Percentiles rank a stretch among this genome's conserved stretches.
Evolutionary conservation across 2,329 filamentous ascomycete species (phyloP).

Genomic region (Lachnellula cervina): DNA sequence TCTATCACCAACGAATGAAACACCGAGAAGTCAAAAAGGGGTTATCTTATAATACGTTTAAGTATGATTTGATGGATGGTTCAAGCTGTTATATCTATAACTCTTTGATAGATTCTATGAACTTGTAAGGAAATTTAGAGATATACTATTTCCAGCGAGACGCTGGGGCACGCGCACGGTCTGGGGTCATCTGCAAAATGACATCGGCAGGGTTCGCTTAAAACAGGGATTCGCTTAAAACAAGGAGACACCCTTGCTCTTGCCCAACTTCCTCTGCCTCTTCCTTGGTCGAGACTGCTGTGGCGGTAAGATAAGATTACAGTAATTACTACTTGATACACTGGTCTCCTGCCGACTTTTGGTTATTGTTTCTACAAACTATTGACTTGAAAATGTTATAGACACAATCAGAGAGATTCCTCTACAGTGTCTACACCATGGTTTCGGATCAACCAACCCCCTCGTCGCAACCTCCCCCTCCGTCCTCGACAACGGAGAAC

Average conservation of each 20-base stretch:
- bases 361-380: not conserved
- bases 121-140: too few relatives aligned
- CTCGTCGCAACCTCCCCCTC: slow-evolving; percentile 8
- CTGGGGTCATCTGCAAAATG: slow-evolving; percentile 5
- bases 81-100: too few relatives aligned
- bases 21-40: too few relatives aligned
- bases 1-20: too few relatives aligned
- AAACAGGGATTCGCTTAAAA: not conserved
- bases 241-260: slow-evolving; percentile 1
- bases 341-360: not conserved
- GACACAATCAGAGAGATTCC: not conserved
- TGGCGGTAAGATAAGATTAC: not conserved
- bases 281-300: not conserved
- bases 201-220: slow-evolving; percentile 2
- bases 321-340: too few relatives aligned
- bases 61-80: too few relatives aligned
- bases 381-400: not conserved
- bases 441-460: slow-evolving; percentile 9
- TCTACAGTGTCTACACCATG: not conserved
- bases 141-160: not conserved
- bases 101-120: too few relatives aligned
- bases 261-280: not conserved
- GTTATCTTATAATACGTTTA: too few relatives aligned
- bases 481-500: slow-evolving; percentile 18
- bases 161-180: not conserved